A percentile compares a stretch with the other conserved stretches of the same genome.
Evolutionary conservation across 306 rosid genomes (phyloP).

Genomic region (Trifolium repens): DNA sequence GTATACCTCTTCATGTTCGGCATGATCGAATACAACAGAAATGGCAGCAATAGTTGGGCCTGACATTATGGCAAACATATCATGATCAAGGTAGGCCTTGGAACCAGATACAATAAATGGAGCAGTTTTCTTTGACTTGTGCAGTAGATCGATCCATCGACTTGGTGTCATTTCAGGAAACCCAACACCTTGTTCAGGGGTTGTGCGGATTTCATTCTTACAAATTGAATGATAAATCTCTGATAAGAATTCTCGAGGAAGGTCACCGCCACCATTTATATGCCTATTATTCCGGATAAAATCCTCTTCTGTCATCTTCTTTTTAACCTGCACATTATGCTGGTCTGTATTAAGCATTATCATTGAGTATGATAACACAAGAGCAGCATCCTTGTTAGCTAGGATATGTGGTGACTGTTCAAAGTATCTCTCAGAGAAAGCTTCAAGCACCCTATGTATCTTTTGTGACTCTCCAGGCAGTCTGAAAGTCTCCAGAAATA

Average conservation of each 20-base stretch:
- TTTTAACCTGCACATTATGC: conserved; percentile 96
- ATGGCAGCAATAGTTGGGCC: conserved; percentile 99
- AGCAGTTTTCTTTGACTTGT: conserved; percentile 81
- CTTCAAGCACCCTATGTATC: conserved; percentile 98
- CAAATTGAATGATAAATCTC: conserved; percentile 92
- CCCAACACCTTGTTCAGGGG: conserved; percentile 90
- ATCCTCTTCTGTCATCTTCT: conserved; percentile 98
- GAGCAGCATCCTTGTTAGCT: conserved; percentile 97
- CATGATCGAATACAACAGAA: conserved; percentile 97
- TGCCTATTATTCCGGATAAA: conserved; percentile 89
- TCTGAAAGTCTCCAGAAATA: conserved; percentile 91
- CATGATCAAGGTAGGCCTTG: conserved; percentile 87
- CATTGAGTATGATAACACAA: conserved; percentile 83
- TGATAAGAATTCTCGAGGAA: conserved; percentile 84
- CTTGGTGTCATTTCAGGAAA: conserved; percentile 98
- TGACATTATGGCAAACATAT: conserved; percentile 97
- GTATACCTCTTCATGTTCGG: conserved; percentile 91
- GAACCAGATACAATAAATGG: conserved; percentile 90
- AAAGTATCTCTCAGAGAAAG: conserved; percentile 97
- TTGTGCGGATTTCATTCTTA: conserved; percentile 95
- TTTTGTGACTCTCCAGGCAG: conserved; percentile 99
- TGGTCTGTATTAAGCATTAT: conserved; percentile 97
- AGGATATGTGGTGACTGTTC: conserved; percentile 91
- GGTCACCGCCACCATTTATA: conserved; percentile 92
- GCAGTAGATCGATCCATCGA: conserved; percentile 95